Evolutionary conservation across 2,329 filamentous ascomycete species (phyloP).

Genomic region (Claviceps digitariae): DNA sequence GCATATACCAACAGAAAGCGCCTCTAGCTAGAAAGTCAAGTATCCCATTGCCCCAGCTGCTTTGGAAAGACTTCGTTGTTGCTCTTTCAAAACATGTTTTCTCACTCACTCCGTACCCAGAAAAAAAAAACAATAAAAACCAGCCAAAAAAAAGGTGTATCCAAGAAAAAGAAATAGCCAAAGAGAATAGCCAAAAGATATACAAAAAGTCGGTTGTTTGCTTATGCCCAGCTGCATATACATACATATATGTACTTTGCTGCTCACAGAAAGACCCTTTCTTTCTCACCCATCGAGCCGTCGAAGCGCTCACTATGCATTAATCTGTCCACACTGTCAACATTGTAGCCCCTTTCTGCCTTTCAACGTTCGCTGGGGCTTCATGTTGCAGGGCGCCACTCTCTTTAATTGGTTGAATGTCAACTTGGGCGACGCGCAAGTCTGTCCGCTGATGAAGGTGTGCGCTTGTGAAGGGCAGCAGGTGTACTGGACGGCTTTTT

Average conservation of each 20-base stretch:
- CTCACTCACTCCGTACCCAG: not conserved
- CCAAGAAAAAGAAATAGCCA: too few relatives aligned
- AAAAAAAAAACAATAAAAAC: not conserved
- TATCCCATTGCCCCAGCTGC: not conserved
- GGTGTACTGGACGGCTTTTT: slow-evolving; percentile 2
- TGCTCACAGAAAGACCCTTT: not conserved
- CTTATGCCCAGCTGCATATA: too few relatives aligned
- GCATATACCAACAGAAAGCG: not conserved
- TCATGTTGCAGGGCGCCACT: slow-evolving; percentile 5
- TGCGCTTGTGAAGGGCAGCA: slow-evolving; percentile 14
- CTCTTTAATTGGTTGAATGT: slow-evolving; percentile 13
- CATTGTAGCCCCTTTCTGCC: slow-evolving; percentile 6
- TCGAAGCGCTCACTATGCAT: not conserved
- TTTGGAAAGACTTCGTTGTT: not conserved
- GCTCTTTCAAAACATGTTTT: not conserved
- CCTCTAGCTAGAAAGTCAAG: not conserved
- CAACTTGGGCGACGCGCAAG: slow-evolving; percentile 20
- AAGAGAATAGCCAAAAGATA: not conserved
- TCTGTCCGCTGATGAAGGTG: slow-evolving; percentile 19
- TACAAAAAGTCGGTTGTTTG: not conserved
- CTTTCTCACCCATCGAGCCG: not conserved
- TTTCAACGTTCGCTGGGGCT: slow-evolving; percentile 3
- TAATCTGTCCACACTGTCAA: slow-evolving; percentile 2
- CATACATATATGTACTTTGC: too few relatives aligned
- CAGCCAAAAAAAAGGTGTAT: not conserved